These are phyloP conservation scores for Lactifluus pinguis DNA, from an alignment of 768 basidiomycete genomes.

Conservation along the genomic window DNA sequence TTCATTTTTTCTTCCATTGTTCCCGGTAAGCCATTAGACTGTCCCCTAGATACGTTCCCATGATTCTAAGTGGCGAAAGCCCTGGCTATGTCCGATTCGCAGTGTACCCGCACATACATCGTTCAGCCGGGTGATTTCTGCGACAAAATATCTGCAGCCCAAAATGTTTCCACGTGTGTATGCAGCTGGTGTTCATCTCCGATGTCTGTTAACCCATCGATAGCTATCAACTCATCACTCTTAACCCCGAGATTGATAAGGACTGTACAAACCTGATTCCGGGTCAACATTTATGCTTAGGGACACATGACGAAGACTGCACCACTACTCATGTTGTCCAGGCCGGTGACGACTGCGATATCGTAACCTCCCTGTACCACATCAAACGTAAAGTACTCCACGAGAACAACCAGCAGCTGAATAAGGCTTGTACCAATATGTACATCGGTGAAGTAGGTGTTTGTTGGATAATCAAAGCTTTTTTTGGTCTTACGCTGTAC, in stretches of 20 bases:
- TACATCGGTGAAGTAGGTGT: slow-evolving; percentile 64
- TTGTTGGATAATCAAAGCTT: not conserved
- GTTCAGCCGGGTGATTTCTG: slow-evolving; percentile 52
- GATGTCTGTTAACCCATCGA: not conserved
- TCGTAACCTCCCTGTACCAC: slow-evolving; percentile 31
- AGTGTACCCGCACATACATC: slow-evolving; percentile 54
- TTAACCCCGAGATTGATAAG: slow-evolving; percentile 41
- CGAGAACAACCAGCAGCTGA: slow-evolving; percentile 69
- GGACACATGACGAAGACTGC: slow-evolving; percentile 52
- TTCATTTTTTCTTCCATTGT: not conserved
- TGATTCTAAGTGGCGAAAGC: not conserved
- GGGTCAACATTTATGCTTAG: slow-evolving; percentile 52
- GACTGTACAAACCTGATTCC: slow-evolving; percentile 51
- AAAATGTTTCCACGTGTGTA: slow-evolving; percentile 56
- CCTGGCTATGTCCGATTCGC: slow-evolving; percentile 5
- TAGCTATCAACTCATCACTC: slow-evolving; percentile 66
- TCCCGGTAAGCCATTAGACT: not conserved
- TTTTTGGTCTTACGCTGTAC: not conserved
- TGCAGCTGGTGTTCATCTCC: not conserved
- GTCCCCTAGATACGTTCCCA: not conserved
- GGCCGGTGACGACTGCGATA: slow-evolving; percentile 48
- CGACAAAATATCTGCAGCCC: slow-evolving; percentile 52
- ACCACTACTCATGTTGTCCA: slow-evolving; percentile 46
- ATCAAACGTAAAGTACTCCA: slow-evolving; percentile 48
- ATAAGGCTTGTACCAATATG: slow-evolving; percentile 49